Base-by-base conservation (phyloP, 108 stramenopile genomes). In the Aurantiochytrium sp. region DNA sequence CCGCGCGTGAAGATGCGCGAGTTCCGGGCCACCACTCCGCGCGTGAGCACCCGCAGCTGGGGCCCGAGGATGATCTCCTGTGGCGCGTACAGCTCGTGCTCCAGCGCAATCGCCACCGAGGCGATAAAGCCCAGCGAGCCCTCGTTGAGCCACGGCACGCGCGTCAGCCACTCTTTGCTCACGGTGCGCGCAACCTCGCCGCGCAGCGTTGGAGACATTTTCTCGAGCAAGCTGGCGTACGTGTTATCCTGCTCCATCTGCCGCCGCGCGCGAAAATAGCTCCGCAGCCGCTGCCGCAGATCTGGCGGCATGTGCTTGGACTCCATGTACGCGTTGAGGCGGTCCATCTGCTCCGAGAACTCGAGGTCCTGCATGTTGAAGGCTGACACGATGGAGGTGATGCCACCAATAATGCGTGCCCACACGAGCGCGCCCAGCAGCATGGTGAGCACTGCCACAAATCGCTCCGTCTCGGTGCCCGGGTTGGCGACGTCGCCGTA, bases 401-500 rank as follows among this genome's bases (percentile, higher is more conserved):
- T 81, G 24, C 39, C 45, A 81, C 73, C 73, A 1, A 81, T 81
- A 48, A 81, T 81, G 45, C 45, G 45, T 24, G 73, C 73, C 73
- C 73, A 81, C 8, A 81, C 73, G n/a, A 81, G 45, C 19, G 73
- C 91, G 3, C 92, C 92, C 3, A 88, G 37, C 2, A 93, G 55
- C 91, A 93, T 91, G 86, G 91, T 89, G 19, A 90, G 17, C 89
- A 93, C 89, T 2, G 88, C 53, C 41, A 89, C 89, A 4, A 86
- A 52, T 31, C 90, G 92, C 55, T 93, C 92, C 37, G 42, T 73
- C 22, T 87, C 68, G 4, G 91, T 91, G 54, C 89, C 30, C 32
- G 92, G 91, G 36, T 37, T 68, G 0, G 73, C 73, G 42, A 93
- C 90, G 65, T 93, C 92, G 0, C 92, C 92, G 86, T 91, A 93